Base-by-base conservation (phyloP, 805 yeast species). In the Metschnikowia colocasiae region DNA sequence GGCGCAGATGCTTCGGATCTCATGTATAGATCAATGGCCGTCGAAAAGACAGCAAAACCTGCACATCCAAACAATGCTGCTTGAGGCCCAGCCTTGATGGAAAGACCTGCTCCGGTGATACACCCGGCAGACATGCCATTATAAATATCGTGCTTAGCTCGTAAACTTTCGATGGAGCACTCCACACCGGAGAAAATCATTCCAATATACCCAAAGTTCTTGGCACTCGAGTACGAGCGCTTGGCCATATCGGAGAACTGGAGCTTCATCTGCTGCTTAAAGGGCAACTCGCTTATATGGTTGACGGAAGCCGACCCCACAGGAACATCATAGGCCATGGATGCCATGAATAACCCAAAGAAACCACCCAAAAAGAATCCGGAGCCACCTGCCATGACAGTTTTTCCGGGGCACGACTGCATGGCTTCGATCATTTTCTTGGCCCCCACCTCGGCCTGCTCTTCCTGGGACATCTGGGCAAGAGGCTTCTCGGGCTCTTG, bases 311-410 rank as follows among this genome's bases (percentile, higher is more conserved):
- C 73, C 0, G 81, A 78, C 32, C 89, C 85, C 7, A 79, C 74
- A 1, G 95, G 89, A 1, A 86, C 88, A 65, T 87, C 96, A 61
- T 87, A 88, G 0, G 91, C 81, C 82, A 67, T 78, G 10, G 82
- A 78, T 1, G 94, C 92, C 97, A 92, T 94, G 72, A 92, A 90
- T 41, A 94, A 70, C 52, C 98, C 97, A 65, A 92, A 90, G 49
- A 91, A 86, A 51, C 97, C 98, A 69, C 98, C 98, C 31, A 92
- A 80, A 32, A 84, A 91, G 67, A 88, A 92, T 19, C 98, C 98
- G 12, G 95, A 83, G 18, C 84, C 97, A 51, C 97, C 98, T 25
- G 96, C 85, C 75, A 91, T 82, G 20, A 77, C 83, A 0, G 96
- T 81, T 63, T 94, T 92, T 16, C 97, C 98, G 0, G 97, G 97